Conservation (phyloP, 1,139 yeast species). For the Yamadazyma diddensiae region DNA sequence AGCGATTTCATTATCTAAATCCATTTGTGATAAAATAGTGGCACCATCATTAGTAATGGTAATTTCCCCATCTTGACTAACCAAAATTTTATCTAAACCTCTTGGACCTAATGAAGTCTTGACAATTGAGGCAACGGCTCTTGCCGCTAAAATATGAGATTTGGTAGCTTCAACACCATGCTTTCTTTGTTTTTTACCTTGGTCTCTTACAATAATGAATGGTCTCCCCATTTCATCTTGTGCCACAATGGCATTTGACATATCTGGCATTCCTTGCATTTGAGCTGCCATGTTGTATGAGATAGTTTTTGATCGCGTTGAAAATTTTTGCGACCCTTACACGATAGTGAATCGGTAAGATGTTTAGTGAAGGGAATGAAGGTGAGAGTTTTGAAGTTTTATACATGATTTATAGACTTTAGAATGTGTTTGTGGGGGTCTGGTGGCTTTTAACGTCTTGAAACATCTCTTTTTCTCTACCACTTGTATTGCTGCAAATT, state of each 20-base stretch:
- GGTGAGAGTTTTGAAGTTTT: no score
- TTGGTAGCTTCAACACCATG: slow-evolving; percentile 96
- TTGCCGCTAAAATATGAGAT: slow-evolving; percentile 91
- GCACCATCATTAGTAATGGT: slow-evolving; percentile 99
- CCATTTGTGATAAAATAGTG: slow-evolving; percentile 94
- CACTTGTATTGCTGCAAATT: no score
- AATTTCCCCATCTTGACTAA: slow-evolving; percentile 93
- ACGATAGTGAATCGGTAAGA: no score
- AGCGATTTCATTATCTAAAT: slow-evolving; percentile 93
- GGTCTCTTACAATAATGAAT: slow-evolving; percentile 94
- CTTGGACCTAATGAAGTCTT: slow-evolving; percentile 95
- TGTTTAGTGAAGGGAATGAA: no score
- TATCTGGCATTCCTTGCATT: slow-evolving; percentile 75
- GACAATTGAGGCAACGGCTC: slow-evolving; percentile 90
- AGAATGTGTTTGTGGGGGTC: no score
- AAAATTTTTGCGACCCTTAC: no score
- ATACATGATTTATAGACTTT: no score
- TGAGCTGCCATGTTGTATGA: slow-evolving; percentile 26
- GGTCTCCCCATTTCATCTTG: slow-evolving; percentile 99
- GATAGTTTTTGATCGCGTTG: slow-evolving; percentile 11
- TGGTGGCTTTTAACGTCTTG: no score
- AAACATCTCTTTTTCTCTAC: no score
- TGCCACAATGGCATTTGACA: slow-evolving; percentile 97
- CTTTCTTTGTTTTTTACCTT: slow-evolving; percentile 86
- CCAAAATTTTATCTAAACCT: slow-evolving; percentile 94